Evolutionary conservation across 1,284 basidiomycete genomes (phyloP), one percentile per base, ranked within the genome.

Genomic region (Sanghuangporus sanghuang): DNA sequence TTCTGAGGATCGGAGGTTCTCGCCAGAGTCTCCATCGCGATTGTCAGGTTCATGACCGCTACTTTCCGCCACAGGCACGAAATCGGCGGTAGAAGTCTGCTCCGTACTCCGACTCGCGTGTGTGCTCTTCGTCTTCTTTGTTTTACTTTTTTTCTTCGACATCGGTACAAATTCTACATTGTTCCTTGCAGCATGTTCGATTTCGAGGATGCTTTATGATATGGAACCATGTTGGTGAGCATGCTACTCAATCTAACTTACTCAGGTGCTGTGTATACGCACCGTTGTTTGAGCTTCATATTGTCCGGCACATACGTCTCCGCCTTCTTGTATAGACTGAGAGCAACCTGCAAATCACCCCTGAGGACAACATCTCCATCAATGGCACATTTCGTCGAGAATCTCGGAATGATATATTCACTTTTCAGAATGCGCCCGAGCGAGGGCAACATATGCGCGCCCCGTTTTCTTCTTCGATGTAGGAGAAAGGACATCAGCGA

Each of bases 271-370:
- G 85, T 84, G 77, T 81, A 77, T 79, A 86, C 86, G 81, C 81
- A 90, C 89, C 90, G 89, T 79, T 90, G 88, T 82, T 86, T 86
- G 61, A 92, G 80, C 73, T 90, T 90, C 74, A 82, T 73, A 70
- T 92, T 92, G 67, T 90, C 87, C 18, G 90, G 89, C 60, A 90
- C 88, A 68, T 90, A 92, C 8, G 78, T 79, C 73, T 87, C 85
- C 21, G 89, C 89, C 68, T 88, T 88, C 68, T 85, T 83, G 69
- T 90, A 92, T 16, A 90, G 79, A 64, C 89, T 87, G 36, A 92
- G 79, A 1, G 90, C 89, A 6, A 84, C 80, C 68, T 85, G 79
- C 35, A 91, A 77, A 71, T 91, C 85, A 48, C 87, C 87, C 79
- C 89, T 91, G 38, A 49, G 14, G 12, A 54, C 23, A 55, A n/a